A percentile compares a stretch with the other conserved stretches of the same genome.
phyloP scores from a whole-genome alignment of 495 filamentous ascomycete species.

The Podospora conica region DNA sequence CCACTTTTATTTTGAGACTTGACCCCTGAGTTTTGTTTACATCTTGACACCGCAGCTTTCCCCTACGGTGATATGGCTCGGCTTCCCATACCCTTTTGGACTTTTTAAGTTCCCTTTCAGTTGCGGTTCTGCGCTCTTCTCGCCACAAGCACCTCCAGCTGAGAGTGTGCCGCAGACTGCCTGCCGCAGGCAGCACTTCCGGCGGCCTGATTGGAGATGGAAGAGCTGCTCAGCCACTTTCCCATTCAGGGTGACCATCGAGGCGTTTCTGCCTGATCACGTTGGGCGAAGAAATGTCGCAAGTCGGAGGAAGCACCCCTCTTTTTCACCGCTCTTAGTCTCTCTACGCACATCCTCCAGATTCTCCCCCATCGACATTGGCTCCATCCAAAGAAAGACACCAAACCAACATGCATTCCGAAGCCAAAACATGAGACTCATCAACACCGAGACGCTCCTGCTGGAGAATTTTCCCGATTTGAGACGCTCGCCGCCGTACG shows the following conservation, averaged over 20 bases:
- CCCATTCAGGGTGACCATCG: too few relatives aligned
- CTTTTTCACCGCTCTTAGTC: neutral
- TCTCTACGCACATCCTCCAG: too few relatives aligned
- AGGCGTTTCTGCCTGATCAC: neutral
- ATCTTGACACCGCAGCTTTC: neutral
- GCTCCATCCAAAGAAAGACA: neutral
- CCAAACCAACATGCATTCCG: too few relatives aligned
- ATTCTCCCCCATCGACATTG: too few relatives aligned
- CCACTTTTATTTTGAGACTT: too few relatives aligned
- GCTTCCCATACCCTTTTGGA: too few relatives aligned
- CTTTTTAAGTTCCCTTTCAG: neutral
- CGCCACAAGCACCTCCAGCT: too few relatives aligned
- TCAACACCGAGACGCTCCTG: neutral
- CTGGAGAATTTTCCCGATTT: neutral
- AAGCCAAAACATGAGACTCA: neutral
- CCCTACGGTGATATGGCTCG: too few relatives aligned
- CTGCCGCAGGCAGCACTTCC: neutral
- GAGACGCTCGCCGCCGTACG: slow-evolving; percentile 12
- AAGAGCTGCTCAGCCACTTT: too few relatives aligned
- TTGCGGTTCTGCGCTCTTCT: neutral
- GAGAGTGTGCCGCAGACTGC: neutral
- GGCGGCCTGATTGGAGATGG: neutral
- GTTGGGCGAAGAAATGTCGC: neutral
- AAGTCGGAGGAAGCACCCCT: neutral
- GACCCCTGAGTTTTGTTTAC: neutral